These are phyloP conservation scores for Sparassis latifolia DNA, from an alignment of 1,284 basidiomycete genomes.

Conservation along the genomic window DNA sequence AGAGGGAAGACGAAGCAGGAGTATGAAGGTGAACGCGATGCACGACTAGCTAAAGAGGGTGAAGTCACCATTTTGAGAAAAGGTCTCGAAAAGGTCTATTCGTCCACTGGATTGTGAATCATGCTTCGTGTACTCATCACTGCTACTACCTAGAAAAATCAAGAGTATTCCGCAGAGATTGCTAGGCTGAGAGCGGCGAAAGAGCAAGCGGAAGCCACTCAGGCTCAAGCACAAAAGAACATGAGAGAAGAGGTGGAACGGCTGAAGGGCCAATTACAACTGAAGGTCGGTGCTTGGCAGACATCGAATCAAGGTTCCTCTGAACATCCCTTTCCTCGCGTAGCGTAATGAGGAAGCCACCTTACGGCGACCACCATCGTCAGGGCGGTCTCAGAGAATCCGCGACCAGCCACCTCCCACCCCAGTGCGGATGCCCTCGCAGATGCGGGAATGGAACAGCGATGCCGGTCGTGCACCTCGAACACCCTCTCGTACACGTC, in stretches of 20 bases:
- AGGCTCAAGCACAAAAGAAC: slow-evolving; percentile 47
- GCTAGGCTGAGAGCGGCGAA: slow-evolving; percentile 51
- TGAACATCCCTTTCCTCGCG: too few relatives aligned
- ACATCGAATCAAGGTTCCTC: too few relatives aligned
- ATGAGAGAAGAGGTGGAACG: slow-evolving; percentile 65
- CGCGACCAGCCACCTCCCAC: slow-evolving; percentile 31
- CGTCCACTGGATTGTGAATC: not conserved
- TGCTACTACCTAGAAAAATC: slow-evolving; percentile 32
- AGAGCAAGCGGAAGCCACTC: slow-evolving; percentile 51
- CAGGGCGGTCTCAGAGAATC: slow-evolving; percentile 32
- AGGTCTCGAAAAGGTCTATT: slow-evolving; percentile 47
- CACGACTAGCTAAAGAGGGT: slow-evolving; percentile 47
- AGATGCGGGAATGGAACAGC: slow-evolving; percentile 32
- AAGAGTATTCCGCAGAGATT: slow-evolving; percentile 53
- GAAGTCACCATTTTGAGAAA: slow-evolving; percentile 56
- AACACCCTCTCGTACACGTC: slow-evolving; percentile 15
- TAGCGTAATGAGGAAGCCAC: too few relatives aligned
- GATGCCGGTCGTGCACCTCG: slow-evolving; percentile 22
- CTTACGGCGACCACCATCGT: slow-evolving; percentile 27
- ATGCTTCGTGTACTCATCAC: not conserved
- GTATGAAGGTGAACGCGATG: slow-evolving; percentile 41
- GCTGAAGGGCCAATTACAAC: slow-evolving; percentile 59
- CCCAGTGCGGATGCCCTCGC: slow-evolving; percentile 32
- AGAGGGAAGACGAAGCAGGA: slow-evolving; percentile 39
- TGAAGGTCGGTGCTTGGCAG: slow-evolving; percentile 43